Percentiles rank a stretch among this genome's conserved stretches.
Evolutionary conservation across 225 moss, liverwort and hornwort genomes (phyloP).

Genomic region (Sphagnum contortum): DNA sequence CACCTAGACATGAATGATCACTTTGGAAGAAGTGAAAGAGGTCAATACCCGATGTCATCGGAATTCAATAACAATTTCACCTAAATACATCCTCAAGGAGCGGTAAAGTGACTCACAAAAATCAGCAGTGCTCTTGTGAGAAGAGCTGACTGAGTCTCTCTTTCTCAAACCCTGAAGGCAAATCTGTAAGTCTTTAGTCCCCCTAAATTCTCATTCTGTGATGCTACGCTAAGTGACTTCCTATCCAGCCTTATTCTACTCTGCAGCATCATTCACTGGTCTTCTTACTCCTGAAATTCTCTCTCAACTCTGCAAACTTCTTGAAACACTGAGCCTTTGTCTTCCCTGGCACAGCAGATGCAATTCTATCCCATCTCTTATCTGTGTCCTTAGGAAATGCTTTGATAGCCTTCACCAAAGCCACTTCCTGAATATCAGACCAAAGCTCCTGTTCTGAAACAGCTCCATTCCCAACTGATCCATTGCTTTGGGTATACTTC

Average conservation of each 20-base stretch:
- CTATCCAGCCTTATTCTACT: slow-evolving; percentile 11
- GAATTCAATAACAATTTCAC: background rate
- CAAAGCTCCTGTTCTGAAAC: slow-evolving; percentile 43
- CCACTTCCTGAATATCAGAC: slow-evolving; percentile 78
- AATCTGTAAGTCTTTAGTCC: background rate
- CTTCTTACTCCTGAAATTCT: slow-evolving; percentile 78
- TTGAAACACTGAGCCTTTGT: slow-evolving; percentile 74
- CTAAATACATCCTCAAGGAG: background rate
- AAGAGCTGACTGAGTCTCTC: slow-evolving; percentile 11
- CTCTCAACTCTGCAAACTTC: slow-evolving; percentile 76
- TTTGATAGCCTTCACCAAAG: slow-evolving; percentile 80
- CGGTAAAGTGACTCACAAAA: slow-evolving; percentile 18
- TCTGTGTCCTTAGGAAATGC: slow-evolving; percentile 71
- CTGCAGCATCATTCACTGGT: slow-evolving; percentile 39
- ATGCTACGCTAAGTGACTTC: slow-evolving; percentile 5
- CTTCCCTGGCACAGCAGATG: slow-evolving; percentile 78
- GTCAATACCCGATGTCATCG: no score
- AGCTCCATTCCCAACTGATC: slow-evolving; percentile 30
- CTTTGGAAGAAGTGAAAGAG: no score
- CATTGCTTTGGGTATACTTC: slow-evolving; percentile 21
- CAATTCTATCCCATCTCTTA: slow-evolving; percentile 90
- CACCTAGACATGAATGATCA: no score
- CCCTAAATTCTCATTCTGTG: slow-evolving; percentile 2
- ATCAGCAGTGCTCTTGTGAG: slow-evolving; percentile 27
- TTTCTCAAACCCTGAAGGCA: slow-evolving; percentile 9